These are phyloP conservation scores for Xylaria sp. DNA, from an alignment of 2,329 filamentous ascomycete genomes.

Conservation along the genomic window DNA sequence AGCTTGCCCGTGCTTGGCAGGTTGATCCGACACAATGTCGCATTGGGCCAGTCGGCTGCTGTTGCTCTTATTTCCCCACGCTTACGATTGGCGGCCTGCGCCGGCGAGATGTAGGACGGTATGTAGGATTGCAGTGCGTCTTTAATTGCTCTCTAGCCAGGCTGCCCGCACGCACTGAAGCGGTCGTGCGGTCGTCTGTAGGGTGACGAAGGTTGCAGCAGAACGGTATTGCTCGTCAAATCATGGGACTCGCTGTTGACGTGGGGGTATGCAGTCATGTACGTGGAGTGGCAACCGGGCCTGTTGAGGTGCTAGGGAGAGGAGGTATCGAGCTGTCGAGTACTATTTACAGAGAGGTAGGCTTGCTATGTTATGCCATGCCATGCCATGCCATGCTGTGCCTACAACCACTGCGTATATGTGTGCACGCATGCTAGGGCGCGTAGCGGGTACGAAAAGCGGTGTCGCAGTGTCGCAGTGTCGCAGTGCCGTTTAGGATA, in stretches of 20 bases:
- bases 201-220: constrained; percentile 12
- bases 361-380: too few species aligned
- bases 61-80: too few species aligned
- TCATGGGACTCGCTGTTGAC: constrained; percentile 7
- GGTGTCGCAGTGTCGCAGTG: not conserved
- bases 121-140: not conserved
- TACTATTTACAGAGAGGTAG: too few species aligned
- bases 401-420: too few species aligned
- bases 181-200: constrained; percentile 6
- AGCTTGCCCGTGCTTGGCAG: constrained; percentile 33
- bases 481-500: not conserved
- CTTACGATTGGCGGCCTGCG: constrained; percentile 4
- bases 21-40: constrained; percentile 33
- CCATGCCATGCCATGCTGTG: too few species aligned
- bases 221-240: constrained; percentile 2
- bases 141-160: not conserved
- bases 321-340: too few species aligned
- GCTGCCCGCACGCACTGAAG: too few species aligned
- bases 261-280: constrained; percentile 2
- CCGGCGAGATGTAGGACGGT: not conserved
- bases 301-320: too few species aligned
- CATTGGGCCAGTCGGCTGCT: constrained; percentile 2
- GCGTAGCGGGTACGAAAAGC: not conserved
- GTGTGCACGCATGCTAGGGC: not conserved
- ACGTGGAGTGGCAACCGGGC: too few species aligned